phyloP scores from a whole-genome alignment of 2,329 filamentous ascomycete genomes.

The Sclerotinia glacialis region DNA sequence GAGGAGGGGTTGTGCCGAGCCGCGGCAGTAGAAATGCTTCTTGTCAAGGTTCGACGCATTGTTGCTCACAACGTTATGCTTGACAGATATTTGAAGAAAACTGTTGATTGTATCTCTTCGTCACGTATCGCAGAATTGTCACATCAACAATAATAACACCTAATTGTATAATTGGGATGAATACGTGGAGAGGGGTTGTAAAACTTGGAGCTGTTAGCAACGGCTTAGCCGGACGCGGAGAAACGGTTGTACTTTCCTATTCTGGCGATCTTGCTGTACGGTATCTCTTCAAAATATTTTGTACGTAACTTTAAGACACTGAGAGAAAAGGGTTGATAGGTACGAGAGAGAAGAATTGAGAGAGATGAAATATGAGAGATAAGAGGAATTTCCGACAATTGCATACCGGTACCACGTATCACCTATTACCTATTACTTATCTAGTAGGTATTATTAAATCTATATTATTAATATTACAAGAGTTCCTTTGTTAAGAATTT shows the following conservation, averaged over 20 bases:
- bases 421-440: no score
- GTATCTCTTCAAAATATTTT: background rate
- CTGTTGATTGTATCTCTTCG: background rate
- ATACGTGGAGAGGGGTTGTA: background rate
- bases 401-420: no score
- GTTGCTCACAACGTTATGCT: constrained; percentile 15
- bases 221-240: constrained; percentile 5
- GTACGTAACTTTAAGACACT: constrained; percentile 1
- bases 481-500: constrained; percentile 2
- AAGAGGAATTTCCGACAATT: background rate
- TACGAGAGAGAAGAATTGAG: background rate
- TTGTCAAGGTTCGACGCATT: constrained; percentile 38
- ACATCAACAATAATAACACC: background rate
- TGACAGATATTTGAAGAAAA: background rate
- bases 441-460: no score
- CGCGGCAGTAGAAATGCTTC: constrained; percentile 32
- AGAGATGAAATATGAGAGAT: background rate
- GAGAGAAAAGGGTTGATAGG: background rate
- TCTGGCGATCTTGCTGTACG: background rate
- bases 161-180: constrained; percentile 2
- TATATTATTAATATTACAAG: background rate
- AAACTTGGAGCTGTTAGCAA: background rate
- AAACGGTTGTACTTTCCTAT: constrained; percentile 9
- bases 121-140: background rate
- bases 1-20: constrained; percentile 30